Evolutionary conservation across 306 rosid genomes (phyloP), one percentile per base, ranked within the genome.

Genomic region (Cucumis hystrix): DNA sequence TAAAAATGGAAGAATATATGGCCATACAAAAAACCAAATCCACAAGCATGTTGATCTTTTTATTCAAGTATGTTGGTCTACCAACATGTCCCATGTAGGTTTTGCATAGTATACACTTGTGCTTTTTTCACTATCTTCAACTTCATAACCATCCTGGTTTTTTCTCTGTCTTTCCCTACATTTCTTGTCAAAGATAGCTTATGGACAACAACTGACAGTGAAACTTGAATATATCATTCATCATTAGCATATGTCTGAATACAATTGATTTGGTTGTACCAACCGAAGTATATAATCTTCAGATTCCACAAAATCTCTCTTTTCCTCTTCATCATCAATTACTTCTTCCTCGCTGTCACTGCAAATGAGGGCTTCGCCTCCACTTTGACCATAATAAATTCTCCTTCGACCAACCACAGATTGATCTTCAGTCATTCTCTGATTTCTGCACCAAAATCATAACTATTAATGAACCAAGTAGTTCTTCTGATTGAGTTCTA

Each of bases 401-500:
- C 99, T 87, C 78, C 99, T 87, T 65, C 99, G 92, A 83, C 99
- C 99, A 40, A 96, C 79, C 52, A 96, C 96, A 4, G 99, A 96
- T 77, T 96, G 99, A 91, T 96, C 99, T 83, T 96, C 99, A 10
- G 97, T 91, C 99, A 96, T 96, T 87, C 99, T 92, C 83, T 96
- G 99, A 83, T 96, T 96, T 89, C 99, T 96, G 89, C 71, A 79
- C 76, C 83, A 77, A 15, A 83, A 80, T 76, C 54, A 77, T 76
- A 78, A 61, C 33, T 47, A 74, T 66, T 49, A 71, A 12, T 71
- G 20, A 71, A 25, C 49, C 6, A 45, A 25, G 60, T 23, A 21
- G 25, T 47, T 71, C 76, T 47, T 71, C n/a, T 23, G 41, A 49
- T 15, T 49, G 25, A 23, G 23, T 70, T 69, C 14, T 47, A 23